Base-by-base conservation (phyloP, 768 basidiomycete species). In the Zangia roseola region DNA sequence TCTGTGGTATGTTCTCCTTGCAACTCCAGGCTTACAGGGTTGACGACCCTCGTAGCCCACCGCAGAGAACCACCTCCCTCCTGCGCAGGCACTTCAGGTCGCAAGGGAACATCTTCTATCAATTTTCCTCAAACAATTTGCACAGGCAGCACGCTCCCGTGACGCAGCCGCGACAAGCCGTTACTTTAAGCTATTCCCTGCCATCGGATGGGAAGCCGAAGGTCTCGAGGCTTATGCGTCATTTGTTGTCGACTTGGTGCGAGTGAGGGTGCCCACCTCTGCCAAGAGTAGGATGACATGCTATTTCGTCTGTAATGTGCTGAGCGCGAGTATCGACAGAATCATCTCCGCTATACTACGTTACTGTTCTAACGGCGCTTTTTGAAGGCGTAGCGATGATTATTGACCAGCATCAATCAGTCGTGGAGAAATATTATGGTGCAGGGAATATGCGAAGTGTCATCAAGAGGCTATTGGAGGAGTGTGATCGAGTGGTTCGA, bases 381-480 rank as follows among this genome's bases (percentile, higher is more conserved):
- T 94, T 98, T 57, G 97, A 99, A 70, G 88, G 86, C 47, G 87
- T 99, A 43, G 97, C 94, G 0, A 82, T 91, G 75, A 93, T 99
- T 55, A 86, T 99, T 19, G 93, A 95, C 59, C 97, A 99, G 61
- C 97, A 99, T 63, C 95, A 97, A 57, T 91, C 93, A 2, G 83
- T 99, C 5, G 94, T 99, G 1, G 95, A 97, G 63, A 98, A 97
- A 70, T 98, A 99, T 69, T 99, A 99, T 60, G 97, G 97, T 0
- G 58, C 67, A 9, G 89, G 92, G 1, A 87, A 88, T 65, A 98
- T 98, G 95, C 71, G 76, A 35, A 78, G 70, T 30, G 92, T 95
- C 12, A 80, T 94, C 2, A 71, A 77, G 20, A 77, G 84, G 36
- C 73, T 99, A 8, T 68, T 97, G 40, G 80, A 84, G 48, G 94